phyloP scores from a whole-genome alignment of 192 early-diverging fungal genomes.

The Gigaspora rosea region DNA sequence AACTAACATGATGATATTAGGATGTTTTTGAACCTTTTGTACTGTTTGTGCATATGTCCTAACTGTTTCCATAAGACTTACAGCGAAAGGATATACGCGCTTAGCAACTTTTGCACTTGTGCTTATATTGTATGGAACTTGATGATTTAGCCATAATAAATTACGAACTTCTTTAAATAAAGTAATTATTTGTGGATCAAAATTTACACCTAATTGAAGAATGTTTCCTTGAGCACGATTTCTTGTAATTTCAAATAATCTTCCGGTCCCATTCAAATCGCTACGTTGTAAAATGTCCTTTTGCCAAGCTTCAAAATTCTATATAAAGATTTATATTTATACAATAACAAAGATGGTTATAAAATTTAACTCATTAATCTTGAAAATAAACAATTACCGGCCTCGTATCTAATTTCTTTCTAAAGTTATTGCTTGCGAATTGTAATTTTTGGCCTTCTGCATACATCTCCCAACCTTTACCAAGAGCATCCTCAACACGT shows the following conservation, averaged over 20 bases:
- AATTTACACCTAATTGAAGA: slow-evolving; percentile 87
- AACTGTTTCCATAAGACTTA: slow-evolving; percentile 93
- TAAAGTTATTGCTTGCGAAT: slow-evolving; percentile 84
- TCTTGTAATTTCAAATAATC: slow-evolving; percentile 86
- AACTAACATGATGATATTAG: slow-evolving; percentile 75
- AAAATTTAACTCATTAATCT: neutral
- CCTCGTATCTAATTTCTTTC: slow-evolving; percentile 91
- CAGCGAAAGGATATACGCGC: slow-evolving; percentile 97
- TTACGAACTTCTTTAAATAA: slow-evolving; percentile 99
- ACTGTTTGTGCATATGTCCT: slow-evolving; percentile 89
- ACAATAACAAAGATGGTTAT: neutral
- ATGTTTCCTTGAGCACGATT: slow-evolving; percentile 73
- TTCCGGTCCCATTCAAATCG: slow-evolving; percentile 82
- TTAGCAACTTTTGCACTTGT: slow-evolving; percentile 95
- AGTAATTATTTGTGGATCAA: slow-evolving; percentile 92
- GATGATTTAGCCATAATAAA: slow-evolving; percentile 93
- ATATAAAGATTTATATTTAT: neutral
- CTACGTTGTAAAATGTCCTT: slow-evolving; percentile 75
- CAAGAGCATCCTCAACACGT: slow-evolving; percentile 96
- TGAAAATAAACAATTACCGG: slow-evolving; percentile 35
- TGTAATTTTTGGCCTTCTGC: slow-evolving; percentile 95
- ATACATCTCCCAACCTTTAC: slow-evolving; percentile 96
- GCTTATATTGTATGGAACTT: slow-evolving; percentile 86
- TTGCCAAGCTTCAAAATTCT: slow-evolving; percentile 91
- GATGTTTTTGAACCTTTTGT: slow-evolving; percentile 74